Base-by-base conservation (phyloP, 352 stramenopile genomes). In the Globisporangium ultimum region DNA sequence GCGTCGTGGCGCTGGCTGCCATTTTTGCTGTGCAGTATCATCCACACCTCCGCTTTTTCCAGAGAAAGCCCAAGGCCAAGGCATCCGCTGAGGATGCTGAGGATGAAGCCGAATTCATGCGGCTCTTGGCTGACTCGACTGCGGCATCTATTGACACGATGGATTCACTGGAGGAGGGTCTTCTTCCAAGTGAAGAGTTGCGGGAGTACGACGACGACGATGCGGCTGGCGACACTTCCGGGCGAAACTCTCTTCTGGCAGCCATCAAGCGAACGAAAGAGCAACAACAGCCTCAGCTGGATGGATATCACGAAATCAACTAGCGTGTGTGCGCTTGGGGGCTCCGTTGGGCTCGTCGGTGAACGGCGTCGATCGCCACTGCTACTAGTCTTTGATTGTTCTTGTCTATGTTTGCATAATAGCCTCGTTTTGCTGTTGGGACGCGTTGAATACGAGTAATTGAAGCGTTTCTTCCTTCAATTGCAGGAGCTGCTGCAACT, bases 381-480 rank as follows among this genome's bases (percentile, higher is more conserved):
- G 41, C 42, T 43, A 38, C 48, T 1, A 0, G 8, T 49, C 7
- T 55, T 46, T 15, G 7, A 13, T 11, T 12, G 5, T 49, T 14
- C 48, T 24, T 53, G 11, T 48, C 36, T 54, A 17, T 52, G 48
- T 11, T 17, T 47, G 12, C 12, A 34, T 32, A 12, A 15, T 42
- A 0, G 54, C 61, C 18, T 65, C 61, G n/a, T 71, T 60, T 34
- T 28, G 56, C 38, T 74, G 57, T 54, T 78, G 71, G 9, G 77
- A 60, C 2, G 72, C 67, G 36, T 87, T 88, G 36, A 71, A 77
- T 24, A 84, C 66, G 14, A 91, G 57, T 13, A 91, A 46, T 24
- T 87, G 73, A 28, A 89, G 53, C 14, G 79, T 87, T n/a, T 80
- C 75, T n/a, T 78, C 60, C 21, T 91, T 84, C 3, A 88, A 55